Percentiles rank a stretch among this genome's conserved stretches.
phyloP scores from a whole-genome alignment of 2,329 filamentous ascomycete species.

The Cladobotryum protrusum region DNA sequence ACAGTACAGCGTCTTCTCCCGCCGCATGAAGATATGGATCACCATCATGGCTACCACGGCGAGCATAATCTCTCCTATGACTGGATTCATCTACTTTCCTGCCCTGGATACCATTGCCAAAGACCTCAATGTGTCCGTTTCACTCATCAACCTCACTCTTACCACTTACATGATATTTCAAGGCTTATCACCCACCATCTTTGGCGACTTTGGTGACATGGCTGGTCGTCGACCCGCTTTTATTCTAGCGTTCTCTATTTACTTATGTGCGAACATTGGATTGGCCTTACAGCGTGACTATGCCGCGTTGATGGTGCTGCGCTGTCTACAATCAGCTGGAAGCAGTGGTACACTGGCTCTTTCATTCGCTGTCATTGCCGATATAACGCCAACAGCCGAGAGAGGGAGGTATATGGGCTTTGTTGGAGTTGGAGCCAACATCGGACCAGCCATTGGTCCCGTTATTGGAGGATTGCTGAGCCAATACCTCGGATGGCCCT shows the following conservation, averaged over 20 bases:
- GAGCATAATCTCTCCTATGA: slow-evolving; percentile 51
- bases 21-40: slow-evolving; percentile 44
- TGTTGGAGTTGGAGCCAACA: slow-evolving; percentile 51
- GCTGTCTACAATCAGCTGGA: slow-evolving; percentile 57
- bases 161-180: slow-evolving; percentile 62
- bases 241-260: slow-evolving; percentile 51
- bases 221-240: slow-evolving; percentile 57
- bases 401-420: slow-evolving; percentile 68
- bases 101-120: slow-evolving; percentile 34
- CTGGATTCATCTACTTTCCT: slow-evolving; percentile 52
- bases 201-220: slow-evolving; percentile 56
- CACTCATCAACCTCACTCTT: slow-evolving; percentile 42
- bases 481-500: slow-evolving; percentile 60
- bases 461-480: slow-evolving; percentile 59
- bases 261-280: slow-evolving; percentile 53
- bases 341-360: slow-evolving; percentile 66
- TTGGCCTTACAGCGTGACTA: slow-evolving; percentile 53
- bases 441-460: slow-evolving; percentile 51
- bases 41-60: slow-evolving; percentile 46
- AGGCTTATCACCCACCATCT: slow-evolving; percentile 53
- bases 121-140: slow-evolving; percentile 33
- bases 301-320: slow-evolving; percentile 51
- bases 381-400: slow-evolving; percentile 62
- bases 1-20: slow-evolving; percentile 25
- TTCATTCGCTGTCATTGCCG: slow-evolving; percentile 64